A percentile compares a stretch with the other conserved stretches of the same genome.
Evolutionary conservation across 768 basidiomycete species (phyloP).

Genomic region (Rickenella mellea): DNA sequence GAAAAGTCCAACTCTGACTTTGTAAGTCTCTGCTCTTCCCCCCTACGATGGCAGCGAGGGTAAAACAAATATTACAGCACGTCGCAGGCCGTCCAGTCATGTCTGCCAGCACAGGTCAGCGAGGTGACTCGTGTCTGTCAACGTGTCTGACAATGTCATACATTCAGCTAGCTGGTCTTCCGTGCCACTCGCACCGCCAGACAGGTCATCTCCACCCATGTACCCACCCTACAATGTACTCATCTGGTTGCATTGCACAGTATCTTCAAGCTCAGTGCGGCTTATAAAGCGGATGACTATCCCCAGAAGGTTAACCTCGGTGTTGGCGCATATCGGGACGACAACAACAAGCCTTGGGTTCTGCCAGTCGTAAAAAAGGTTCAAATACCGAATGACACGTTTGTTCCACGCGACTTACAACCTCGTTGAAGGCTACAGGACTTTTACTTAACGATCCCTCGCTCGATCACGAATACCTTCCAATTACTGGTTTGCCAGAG

Average conservation of each 20-base stretch:
- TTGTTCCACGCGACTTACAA: background rate
- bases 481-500: slow-evolving; percentile 79
- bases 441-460: slow-evolving; percentile 57
- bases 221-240: background rate
- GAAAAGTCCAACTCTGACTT: too few species aligned
- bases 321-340: slow-evolving; percentile 88
- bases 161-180: slow-evolving; percentile 58
- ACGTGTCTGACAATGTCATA: background rate
- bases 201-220: slow-evolving; percentile 43
- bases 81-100: background rate
- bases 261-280: slow-evolving; percentile 85
- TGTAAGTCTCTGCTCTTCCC: background rate
- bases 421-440: slow-evolving; percentile 50
- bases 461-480: slow-evolving; percentile 88
- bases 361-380: slow-evolving; percentile 89
- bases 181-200: slow-evolving; percentile 78
- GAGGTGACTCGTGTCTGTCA: background rate
- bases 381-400: slow-evolving; percentile 7
- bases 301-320: slow-evolving; percentile 84
- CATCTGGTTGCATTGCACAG: too few species aligned
- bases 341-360: slow-evolving; percentile 83
- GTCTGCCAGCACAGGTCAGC: background rate
- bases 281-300: slow-evolving; percentile 74
- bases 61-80: background rate
- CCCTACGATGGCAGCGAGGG: background rate